Base-by-base conservation (phyloP, 2,329 filamentous ascomycete genomes). In the Penicillium sp. region DNA sequence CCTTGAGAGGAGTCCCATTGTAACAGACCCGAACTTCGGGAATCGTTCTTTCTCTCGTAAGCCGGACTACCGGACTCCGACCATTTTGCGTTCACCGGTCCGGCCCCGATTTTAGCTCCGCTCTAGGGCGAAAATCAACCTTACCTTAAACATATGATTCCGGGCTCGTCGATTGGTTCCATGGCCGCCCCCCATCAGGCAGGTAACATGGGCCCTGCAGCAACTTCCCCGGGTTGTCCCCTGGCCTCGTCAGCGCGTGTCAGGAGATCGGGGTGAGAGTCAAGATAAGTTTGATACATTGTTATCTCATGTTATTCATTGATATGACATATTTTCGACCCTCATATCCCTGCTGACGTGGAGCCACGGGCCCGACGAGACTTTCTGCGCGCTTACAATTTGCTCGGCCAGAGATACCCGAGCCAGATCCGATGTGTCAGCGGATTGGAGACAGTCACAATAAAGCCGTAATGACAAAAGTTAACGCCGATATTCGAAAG, bases 31-130 rank as follows among this genome's bases (percentile, higher is more conserved):
- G 21, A 15, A 23, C 24, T n/a, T 6, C n/a, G 23, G 34, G 8
- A 13, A 13, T 18, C 10, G 36, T 21, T 39, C 16, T 16, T 12
- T 38, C 18, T 28, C n/a, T 13, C 13, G 18, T 24, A 9, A 4
- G 9, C 13, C 38, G 18, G 38, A 13, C 13, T 8, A 6, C 7
- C 9, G 21, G 21, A 15, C 6, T 2, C 26, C 34, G 41, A 45
- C 29, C 23, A 33, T 53, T 47, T 53, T 31, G 31, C 31, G 31
- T 45, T 56, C 54, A 54, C 54, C 54, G 51, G 45, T 34, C 41
- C 33, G 38, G 38, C 29, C 36, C 51, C 51, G 42, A 53, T 38
- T 46, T 53, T 53, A 53, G 42, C 42, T 53, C 46, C 28, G 8
- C 43, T 47, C 28, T 42, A 42, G 41, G 45, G 34, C 42, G 45